These are phyloP conservation scores for Fusarium nanum DNA, from an alignment of 2,329 filamentous ascomycete genomes.

Conservation along the genomic window DNA sequence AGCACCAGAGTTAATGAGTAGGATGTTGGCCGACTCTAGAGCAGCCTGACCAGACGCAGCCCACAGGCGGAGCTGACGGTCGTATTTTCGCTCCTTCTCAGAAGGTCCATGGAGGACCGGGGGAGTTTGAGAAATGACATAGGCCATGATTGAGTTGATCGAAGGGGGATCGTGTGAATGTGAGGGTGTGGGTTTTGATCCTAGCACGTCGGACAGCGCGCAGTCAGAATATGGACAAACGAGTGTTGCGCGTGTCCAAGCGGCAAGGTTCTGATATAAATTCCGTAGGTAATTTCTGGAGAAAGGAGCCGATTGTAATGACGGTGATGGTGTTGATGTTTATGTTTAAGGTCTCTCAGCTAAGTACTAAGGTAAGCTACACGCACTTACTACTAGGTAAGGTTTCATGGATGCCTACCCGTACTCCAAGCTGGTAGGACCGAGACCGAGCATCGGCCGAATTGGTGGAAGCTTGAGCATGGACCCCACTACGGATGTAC, in stretches of 20 bases:
- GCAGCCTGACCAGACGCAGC: conserved; percentile 91
- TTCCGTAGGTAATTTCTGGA: background rate
- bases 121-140: conserved; percentile 49
- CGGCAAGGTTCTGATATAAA: conserved; percentile 13
- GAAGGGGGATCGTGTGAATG: background rate
- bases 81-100: conserved; percentile 82
- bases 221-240: conserved; percentile 12
- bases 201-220: background rate
- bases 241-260: conserved; percentile 9
- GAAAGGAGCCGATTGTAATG: conserved; percentile 1
- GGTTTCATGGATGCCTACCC: conserved; percentile 6
- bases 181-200: conserved; percentile 1
- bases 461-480: conserved; percentile 2
- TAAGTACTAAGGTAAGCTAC: background rate
- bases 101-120: conserved; percentile 62
- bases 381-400: background rate
- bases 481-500: background rate
- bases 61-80: conserved; percentile 95
- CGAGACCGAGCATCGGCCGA: background rate
- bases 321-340: conserved; percentile 20
- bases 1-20: conserved; percentile 87
- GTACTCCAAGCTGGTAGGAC: background rate
- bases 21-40: conserved; percentile 89
- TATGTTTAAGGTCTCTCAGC: background rate
- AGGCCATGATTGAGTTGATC: conserved; percentile 43